A percentile compares a stretch with the other conserved stretches of the same genome.
Evolutionary conservation across 257 asterid genomes (phyloP).

Genomic region (Scutellaria galericulata): DNA sequence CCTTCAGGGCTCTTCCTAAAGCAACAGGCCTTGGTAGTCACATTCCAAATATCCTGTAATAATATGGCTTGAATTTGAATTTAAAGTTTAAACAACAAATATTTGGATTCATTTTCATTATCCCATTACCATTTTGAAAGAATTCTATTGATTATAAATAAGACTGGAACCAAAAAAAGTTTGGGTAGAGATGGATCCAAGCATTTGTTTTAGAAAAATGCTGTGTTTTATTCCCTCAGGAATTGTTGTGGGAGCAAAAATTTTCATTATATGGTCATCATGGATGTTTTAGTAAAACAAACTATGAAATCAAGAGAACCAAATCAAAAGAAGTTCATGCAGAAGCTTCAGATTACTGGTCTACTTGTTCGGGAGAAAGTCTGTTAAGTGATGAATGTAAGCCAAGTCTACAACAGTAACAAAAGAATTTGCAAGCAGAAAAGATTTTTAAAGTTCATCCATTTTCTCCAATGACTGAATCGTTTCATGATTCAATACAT

Average conservation of each 20-base stretch:
- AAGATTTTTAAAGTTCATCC: not conserved
- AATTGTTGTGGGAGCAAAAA: no score
- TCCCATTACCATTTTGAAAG: no score
- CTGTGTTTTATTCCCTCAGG: no score
- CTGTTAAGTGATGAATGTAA: not conserved
- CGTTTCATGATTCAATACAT: constrained; percentile 3
- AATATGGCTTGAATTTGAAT: not conserved
- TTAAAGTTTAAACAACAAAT: no score
- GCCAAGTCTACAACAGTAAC: not conserved
- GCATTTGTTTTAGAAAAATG: no score
- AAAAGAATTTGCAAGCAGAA: not conserved
- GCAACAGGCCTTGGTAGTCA: no score
- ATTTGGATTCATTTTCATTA: no score
- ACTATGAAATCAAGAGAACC: constrained; percentile 1
- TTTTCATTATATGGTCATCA: not conserved
- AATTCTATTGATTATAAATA: no score
- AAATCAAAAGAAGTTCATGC: constrained; percentile 12
- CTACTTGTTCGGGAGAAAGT: not conserved
- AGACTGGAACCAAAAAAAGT: no score
- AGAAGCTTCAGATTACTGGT: constrained; percentile 1
- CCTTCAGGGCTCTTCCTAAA: not conserved
- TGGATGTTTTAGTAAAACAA: constrained; percentile 3
- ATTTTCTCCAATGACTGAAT: not conserved
- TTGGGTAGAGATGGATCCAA: no score
- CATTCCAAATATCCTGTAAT: not conserved